Conservation (phyloP, 768 basidiomycete species). For the Daedalea quercina region DNA sequence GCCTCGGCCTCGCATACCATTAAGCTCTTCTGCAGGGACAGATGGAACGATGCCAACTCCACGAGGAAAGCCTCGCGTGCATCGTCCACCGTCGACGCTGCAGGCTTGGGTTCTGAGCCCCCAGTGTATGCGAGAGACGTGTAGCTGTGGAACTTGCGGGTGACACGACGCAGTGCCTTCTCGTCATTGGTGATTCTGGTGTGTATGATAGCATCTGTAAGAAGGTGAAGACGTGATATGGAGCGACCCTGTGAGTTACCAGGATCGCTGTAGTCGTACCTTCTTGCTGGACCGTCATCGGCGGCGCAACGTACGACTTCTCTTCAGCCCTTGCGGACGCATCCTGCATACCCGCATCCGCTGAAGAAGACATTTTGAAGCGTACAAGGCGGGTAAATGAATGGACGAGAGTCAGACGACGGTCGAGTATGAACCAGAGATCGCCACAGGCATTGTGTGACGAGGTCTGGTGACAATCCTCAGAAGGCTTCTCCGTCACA, state of each 20-base stretch:
- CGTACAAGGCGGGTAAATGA: not conserved
- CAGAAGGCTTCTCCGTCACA: no score
- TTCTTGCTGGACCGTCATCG: conserved; percentile 22
- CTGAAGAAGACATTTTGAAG: not conserved
- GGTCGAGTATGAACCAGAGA: no score
- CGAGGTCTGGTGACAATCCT: no score
- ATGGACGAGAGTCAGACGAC: no score
- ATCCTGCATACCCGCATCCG: not conserved
- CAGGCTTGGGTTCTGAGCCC: conserved; percentile 22
- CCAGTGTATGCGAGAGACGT: conserved; percentile 49
- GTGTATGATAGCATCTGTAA: conserved; percentile 69
- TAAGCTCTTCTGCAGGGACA: conserved; percentile 67
- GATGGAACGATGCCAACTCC: conserved; percentile 70
- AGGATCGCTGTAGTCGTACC: conserved; percentile 11
- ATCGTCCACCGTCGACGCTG: conserved; percentile 44
- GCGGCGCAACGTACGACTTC: conserved; percentile 11
- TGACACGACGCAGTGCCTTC: conserved; percentile 66
- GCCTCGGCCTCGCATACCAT: conserved; percentile 86
- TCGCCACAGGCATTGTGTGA: no score
- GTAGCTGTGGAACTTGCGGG: conserved; percentile 78
- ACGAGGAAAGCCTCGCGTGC: conserved; percentile 74
- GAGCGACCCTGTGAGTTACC: not conserved
- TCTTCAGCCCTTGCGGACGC: not conserved
- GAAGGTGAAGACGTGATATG: conserved; percentile 2
- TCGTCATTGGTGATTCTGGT: conserved; percentile 81